Conservation (phyloP, 2,329 filamentous ascomycete genomes). For the Hypoxylon sp. region DNA sequence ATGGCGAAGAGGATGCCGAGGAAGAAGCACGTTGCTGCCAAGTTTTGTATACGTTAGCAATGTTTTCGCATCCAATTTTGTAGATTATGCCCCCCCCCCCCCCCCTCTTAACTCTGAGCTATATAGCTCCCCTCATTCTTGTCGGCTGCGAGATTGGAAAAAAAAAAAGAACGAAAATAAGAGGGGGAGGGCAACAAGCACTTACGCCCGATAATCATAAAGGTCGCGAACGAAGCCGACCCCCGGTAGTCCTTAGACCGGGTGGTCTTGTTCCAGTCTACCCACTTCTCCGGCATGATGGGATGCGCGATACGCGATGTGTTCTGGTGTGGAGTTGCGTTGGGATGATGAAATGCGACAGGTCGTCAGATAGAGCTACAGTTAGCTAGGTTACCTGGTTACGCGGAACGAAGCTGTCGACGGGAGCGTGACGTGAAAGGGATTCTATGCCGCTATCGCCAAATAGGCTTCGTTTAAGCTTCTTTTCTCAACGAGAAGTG, state of each 20-base stretch:
- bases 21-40: constrained; percentile 90
- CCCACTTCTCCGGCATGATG: constrained; percentile 52
- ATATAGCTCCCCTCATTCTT: constrained; percentile 1
- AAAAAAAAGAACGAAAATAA: constrained; percentile 4
- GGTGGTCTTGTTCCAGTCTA: constrained; percentile 69
- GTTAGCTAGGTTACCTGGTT: background rate
- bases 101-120: background rate
- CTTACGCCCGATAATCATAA: constrained; percentile 95
- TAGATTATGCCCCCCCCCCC: background rate
- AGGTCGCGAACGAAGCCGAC: constrained; percentile 87
- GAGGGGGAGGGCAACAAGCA: constrained; percentile 44
- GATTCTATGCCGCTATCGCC: background rate
- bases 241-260: constrained; percentile 69
- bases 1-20: constrained; percentile 96
- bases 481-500: background rate
- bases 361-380: constrained; percentile 7
- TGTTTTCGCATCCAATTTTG: background rate
- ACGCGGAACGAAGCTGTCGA: constrained; percentile 10
- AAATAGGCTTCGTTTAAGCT: background rate
- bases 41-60: constrained; percentile 10
- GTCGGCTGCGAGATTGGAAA: constrained; percentile 21
- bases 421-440: background rate
- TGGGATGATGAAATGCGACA: constrained; percentile 9
- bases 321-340: background rate
- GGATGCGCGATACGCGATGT: constrained; percentile 4